Conservation (phyloP, 106 monocot species). For the Posidonia australis region DNA sequence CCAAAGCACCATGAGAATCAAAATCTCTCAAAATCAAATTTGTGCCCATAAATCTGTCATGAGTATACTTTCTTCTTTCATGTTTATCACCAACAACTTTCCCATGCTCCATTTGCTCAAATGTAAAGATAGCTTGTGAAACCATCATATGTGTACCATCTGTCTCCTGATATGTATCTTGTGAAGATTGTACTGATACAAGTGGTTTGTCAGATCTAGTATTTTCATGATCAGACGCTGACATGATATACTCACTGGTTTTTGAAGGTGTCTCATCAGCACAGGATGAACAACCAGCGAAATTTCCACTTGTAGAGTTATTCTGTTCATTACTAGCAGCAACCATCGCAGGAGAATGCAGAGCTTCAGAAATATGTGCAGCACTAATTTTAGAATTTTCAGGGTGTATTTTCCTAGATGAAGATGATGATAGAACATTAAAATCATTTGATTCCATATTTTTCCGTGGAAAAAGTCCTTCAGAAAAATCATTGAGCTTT, state of each 20-base stretch:
- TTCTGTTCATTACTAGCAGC: conserved; percentile 15
- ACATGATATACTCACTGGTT: conserved; percentile 7
- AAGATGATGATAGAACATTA: conserved; percentile 23
- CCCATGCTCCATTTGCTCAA: conserved; percentile 17
- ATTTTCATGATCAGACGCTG: conserved; percentile 8
- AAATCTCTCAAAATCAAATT: conserved; percentile 18
- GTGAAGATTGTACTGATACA: conserved; percentile 16
- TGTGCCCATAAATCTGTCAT: conserved; percentile 36
- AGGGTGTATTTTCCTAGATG: conserved; percentile 18
- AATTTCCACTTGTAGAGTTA: conserved; percentile 5
- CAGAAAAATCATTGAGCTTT: conserved; percentile 40
- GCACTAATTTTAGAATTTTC: conserved; percentile 19
- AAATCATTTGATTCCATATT: conserved; percentile 36
- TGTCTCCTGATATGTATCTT: conserved; percentile 10
- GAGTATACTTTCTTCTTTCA: conserved; percentile 24
- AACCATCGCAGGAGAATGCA: conserved; percentile 10
- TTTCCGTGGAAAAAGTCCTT: conserved; percentile 45
- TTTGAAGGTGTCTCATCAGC: conserved; percentile 23
- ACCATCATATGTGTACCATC: conserved; percentile 11
- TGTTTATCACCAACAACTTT: conserved; percentile 24
- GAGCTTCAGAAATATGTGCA: conserved; percentile 7
- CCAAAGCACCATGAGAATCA: conserved; percentile 26
- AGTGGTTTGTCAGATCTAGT: conserved; percentile 10
- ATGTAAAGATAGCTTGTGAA: conserved; percentile 7
- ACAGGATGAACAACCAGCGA: conserved; percentile 1